Evolutionary conservation across 1,284 basidiomycete genomes (phyloP), one percentile per base, ranked within the genome.

Genomic region (Tilletia horrida): DNA sequence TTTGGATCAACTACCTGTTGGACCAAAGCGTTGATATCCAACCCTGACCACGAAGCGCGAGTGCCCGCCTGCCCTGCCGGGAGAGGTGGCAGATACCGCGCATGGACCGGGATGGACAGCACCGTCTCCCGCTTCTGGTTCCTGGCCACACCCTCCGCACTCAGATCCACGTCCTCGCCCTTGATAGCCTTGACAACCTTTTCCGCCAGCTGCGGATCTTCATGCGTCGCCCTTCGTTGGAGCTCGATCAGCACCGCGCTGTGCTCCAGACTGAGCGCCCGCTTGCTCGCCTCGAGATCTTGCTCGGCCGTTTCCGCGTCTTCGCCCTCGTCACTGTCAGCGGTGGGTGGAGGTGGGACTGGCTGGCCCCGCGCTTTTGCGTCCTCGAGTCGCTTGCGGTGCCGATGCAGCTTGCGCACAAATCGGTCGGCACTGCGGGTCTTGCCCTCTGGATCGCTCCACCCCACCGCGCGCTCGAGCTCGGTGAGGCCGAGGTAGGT

Each of bases 401-500:
- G 55, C 2, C 55, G 23, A 13, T 59, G 55, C 6, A 59, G n/a
- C 13, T 18, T 29, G 13, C 55, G 23, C 29, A 59, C 55, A 14
- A 59, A 59, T 11, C 55, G 55, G 27, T 59, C 55, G 9, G 55
- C 55, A 13, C 6, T 14, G 13, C 55, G 23, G 25, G 29, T 40
- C 29, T 25, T 31, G 55, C 55, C 55, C 25, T 25, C 31, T 8
- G 29, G 25, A 31, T 59, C 55, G 25, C 23, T 59, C 29, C 29
- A 59, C 25, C 55, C 55, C 2, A 59, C 55, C 13, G 55, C 55
- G 25, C 55, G 55, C 29, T 59, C 55, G 55, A 59, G 55, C 16
- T 59, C 55, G 29, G 55, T 31, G 29, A 16, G 55, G 4, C 55
- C 55, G 55, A 59, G 55, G 55, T 59, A 16, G 27, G 55, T 59